Evolutionary conservation across 78 protist species (phyloP).

Genomic region (Dictyostelium discoideum): dicty_2.7 NC_007088.5:2555001-2555500

Average conservation of each 20-base stretch:
- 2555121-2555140: neutral
- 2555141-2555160: conserved; percentile 10
- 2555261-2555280: conserved; percentile 6
- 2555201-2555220: neutral
- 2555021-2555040: neutral
- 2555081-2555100: conserved; percentile 11
- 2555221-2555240: neutral
- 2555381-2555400: neutral
- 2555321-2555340: conserved; percentile 13
- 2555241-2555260: neutral
- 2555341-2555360: neutral
- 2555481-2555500: neutral
- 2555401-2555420: neutral
- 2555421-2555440: neutral
- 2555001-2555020: neutral
- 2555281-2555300: conserved; percentile 21
- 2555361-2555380: neutral
- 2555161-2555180: conserved; percentile 40
- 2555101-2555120: conserved; percentile 15
- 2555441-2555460: neutral
- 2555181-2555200: conserved; percentile 1
- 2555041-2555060: neutral
- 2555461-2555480: conserved; percentile 2
- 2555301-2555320: conserved; percentile 42
- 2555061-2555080: neutral